A percentile compares a stretch with the other conserved stretches of the same genome.
Conservation (phyloP, 2,329 filamentous ascomycete genomes). For the Paecilomyces fulvus region DNA sequence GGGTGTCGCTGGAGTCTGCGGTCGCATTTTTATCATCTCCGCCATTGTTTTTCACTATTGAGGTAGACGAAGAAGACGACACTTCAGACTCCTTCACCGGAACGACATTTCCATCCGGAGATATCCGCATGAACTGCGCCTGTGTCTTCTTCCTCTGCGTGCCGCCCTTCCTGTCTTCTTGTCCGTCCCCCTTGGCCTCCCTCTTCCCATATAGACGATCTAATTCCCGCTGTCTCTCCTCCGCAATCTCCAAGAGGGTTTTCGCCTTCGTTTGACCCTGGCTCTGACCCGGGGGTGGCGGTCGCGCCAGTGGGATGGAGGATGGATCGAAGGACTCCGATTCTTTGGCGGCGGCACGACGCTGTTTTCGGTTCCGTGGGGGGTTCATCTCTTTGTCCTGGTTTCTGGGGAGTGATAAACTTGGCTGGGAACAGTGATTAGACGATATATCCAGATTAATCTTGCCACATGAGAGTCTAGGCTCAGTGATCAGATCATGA, state of each 20-base stretch:
- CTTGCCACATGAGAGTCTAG: background rate
- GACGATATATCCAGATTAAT: background rate
- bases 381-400: conserved; percentile 15
- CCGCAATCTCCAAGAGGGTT: conserved; percentile 38
- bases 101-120: background rate
- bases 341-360: conserved; percentile 26
- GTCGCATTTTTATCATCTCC: conserved; percentile 1
- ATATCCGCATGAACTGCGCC: background rate
- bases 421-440: background rate
- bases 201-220: conserved; percentile 5
- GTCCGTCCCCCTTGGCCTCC: background rate
- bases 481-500: background rate
- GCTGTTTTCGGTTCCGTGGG: conserved; percentile 32
- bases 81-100: conserved; percentile 1
- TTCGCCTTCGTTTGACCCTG: conserved; percentile 15
- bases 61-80: conserved; percentile 2
- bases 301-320: conserved; percentile 25
- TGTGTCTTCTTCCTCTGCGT: background rate
- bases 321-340: conserved; percentile 20
- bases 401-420: background rate
- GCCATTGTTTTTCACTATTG: background rate
- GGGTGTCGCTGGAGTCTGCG: conserved; percentile 8
- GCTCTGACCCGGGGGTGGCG: conserved; percentile 11
- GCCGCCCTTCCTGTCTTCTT: background rate
- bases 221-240: conserved; percentile 33